Conservation (phyloP, 2,329 filamentous ascomycete genomes). For the Colletotrichum aenigma region DNA sequence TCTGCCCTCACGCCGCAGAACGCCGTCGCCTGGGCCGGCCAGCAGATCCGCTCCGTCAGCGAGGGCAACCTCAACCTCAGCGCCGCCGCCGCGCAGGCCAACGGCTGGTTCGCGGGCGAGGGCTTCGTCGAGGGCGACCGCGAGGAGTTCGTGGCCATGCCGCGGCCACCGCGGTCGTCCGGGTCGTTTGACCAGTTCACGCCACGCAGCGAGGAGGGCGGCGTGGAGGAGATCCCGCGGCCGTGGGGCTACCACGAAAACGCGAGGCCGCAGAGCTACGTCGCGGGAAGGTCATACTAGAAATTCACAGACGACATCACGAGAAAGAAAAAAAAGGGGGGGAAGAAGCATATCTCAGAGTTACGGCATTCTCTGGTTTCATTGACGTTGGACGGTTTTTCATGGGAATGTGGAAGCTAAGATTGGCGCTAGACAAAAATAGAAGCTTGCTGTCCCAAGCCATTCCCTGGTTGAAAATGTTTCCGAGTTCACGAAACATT, state of each 20-base stretch:
- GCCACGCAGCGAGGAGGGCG: background rate
- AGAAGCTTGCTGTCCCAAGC: background rate
- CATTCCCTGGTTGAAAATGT: background rate
- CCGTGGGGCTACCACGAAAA: background rate
- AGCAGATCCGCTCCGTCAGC: constrained; percentile 11
- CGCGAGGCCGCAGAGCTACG: constrained; percentile 2
- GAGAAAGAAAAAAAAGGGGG: background rate
- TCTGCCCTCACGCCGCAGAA: background rate
- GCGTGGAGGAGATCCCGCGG: background rate
- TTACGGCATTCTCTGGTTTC: background rate
- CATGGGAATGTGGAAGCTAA: background rate
- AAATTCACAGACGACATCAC: background rate
- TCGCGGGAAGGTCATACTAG: constrained; percentile 10
- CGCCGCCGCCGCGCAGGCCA: background rate
- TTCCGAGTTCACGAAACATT: background rate
- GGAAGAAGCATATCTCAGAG: background rate
- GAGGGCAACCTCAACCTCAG: background rate
- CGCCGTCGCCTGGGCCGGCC: background rate
- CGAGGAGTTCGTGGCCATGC: constrained; percentile 7
- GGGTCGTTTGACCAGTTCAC: constrained; percentile 1
- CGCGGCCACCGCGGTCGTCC: background rate
- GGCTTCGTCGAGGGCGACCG: background rate
- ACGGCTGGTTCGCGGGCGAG: constrained; percentile 7
- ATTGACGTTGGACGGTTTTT: background rate
- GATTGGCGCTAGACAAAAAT: background rate